phyloP scores from a whole-genome alignment of 345 rosid genomes.

The Eucalyptus curtisii region DNA sequence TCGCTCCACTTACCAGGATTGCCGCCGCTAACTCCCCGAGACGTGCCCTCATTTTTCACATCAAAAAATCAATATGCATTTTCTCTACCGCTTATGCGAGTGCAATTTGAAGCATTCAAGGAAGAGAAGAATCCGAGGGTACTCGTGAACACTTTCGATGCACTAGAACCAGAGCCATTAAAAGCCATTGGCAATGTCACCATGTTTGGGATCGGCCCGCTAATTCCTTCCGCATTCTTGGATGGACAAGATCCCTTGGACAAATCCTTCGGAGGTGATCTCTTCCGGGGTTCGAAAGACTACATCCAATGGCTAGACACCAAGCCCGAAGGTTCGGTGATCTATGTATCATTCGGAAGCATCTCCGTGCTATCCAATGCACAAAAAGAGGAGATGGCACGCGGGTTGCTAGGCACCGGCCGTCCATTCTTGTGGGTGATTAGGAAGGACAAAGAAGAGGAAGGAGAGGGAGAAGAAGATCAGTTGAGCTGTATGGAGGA shows the following conservation, averaged over 20 bases:
- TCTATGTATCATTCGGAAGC: conserved; percentile 50
- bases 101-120: conserved; percentile 21
- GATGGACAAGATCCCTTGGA: conserved; percentile 6
- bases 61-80: conserved; percentile 2
- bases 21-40: neutral
- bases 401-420: conserved; percentile 4
- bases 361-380: conserved; percentile 2
- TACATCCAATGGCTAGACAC: conserved; percentile 35
- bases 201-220: conserved; percentile 33
- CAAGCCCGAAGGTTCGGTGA: conserved; percentile 12
- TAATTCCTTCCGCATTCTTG: conserved; percentile 25
- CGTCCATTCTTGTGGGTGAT: conserved; percentile 51
- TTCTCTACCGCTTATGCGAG: neutral
- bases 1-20: neutral
- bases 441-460: conserved; percentile 5
- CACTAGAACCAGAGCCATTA: conserved; percentile 37
- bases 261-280: conserved; percentile 16
- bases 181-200: conserved; percentile 4
- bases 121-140: conserved; percentile 25
- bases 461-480: conserved; percentile 8
- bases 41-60: conserved; percentile 43
- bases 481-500: conserved; percentile 19
- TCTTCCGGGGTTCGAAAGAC: conserved; percentile 10
- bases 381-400: conserved; percentile 44
- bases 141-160: conserved; percentile 51